Percentiles rank a stretch among this genome's conserved stretches.
phyloP scores from a whole-genome alignment of 2,329 filamentous ascomycete genomes.

The Microcyclosporella mali region DNA sequence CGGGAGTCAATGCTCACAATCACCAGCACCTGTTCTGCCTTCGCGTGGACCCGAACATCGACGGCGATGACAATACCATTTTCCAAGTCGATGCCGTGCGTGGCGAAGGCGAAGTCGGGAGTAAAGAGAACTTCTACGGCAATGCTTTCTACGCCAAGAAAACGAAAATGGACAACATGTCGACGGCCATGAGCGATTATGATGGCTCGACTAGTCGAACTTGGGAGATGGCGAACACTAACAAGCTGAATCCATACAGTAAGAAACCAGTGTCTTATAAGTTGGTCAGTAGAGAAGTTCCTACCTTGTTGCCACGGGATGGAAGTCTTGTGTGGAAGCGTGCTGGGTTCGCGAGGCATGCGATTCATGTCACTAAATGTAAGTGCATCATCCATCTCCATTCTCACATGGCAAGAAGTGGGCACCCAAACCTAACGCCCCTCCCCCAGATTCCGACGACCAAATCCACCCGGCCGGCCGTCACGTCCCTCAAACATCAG shows the following conservation, averaged over 20 bases:
- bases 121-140: slow-evolving; percentile 75
- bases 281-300: slow-evolving; percentile 79
- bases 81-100: slow-evolving; percentile 73
- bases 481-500: slow-evolving; percentile 82
- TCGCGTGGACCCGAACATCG: slow-evolving; percentile 78
- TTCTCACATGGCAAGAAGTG: slow-evolving; percentile 4
- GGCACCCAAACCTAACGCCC: too few species aligned
- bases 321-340: slow-evolving; percentile 82
- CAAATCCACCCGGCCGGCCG: slow-evolving; percentile 80
- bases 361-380: slow-evolving; percentile 86
- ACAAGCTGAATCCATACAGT: slow-evolving; percentile 76
- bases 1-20: slow-evolving; percentile 88
- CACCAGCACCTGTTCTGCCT: slow-evolving; percentile 94
- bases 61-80: slow-evolving; percentile 77
- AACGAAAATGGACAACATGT: slow-evolving; percentile 64
- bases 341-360: slow-evolving; percentile 79
- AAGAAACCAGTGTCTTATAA: slow-evolving; percentile 83
- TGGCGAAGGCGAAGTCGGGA: slow-evolving; percentile 69
- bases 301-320: slow-evolving; percentile 70
- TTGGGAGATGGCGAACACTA: slow-evolving; percentile 86
- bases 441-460: slow-evolving; percentile 60
- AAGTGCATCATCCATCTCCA: slow-evolving; percentile 34
- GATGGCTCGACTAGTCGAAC: slow-evolving; percentile 71
- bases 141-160: slow-evolving; percentile 85
- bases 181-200: slow-evolving; percentile 69